Evolutionary conservation across 1,284 basidiomycete species (phyloP), one percentile per base, ranked within the genome.

Genomic region (Fomitopsis palustris): DNA sequence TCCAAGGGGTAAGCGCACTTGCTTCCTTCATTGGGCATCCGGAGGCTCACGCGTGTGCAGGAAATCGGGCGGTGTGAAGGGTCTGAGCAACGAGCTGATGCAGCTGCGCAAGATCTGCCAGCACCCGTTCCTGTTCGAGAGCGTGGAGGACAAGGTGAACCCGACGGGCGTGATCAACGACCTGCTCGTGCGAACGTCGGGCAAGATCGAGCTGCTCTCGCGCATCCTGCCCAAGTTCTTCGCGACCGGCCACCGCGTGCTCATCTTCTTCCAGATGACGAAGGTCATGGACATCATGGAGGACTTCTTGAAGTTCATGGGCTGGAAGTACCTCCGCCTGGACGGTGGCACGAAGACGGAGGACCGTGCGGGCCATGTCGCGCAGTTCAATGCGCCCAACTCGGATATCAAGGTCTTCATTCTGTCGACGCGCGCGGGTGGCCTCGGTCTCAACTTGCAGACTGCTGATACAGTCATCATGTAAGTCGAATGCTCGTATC

Each of bases 241-340:
- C 70, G 78, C 84, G 4, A 95, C 93, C 6, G 92, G 90, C 27
- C 96, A 99, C 79, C 88, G 96, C 72, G 95, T 98, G 31, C 86
- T 99, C 62, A 98, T 99, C 72, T 98, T 98, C 86, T 98, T 98
- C 89, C 96, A 99, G 77, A 98, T 98, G 96, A 98, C 96, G 8
- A 87, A 95, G 69, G 95, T 98, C 72, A 98, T 99, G 96, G 95
- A 98, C 67, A 98, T 99, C 73, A 96, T 99, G 86, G 95, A 97
- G 72, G 97, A 99, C 73, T 99, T 98, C 73, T 79, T 98, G 72
- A 92, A 93, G 71, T 92, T 90, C 81, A 88, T 92, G 78, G 85
- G 86, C 19, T 95, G 88, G 84, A 91, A 93, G 71, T 93, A 96
- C 75, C 87, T 98, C 55, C 94, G 97, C 67, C 82, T 99, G 25